These are phyloP conservation scores for Saccharomycopsis schoenii DNA, from an alignment of 805 yeast species.

Conservation along the genomic window DNA sequence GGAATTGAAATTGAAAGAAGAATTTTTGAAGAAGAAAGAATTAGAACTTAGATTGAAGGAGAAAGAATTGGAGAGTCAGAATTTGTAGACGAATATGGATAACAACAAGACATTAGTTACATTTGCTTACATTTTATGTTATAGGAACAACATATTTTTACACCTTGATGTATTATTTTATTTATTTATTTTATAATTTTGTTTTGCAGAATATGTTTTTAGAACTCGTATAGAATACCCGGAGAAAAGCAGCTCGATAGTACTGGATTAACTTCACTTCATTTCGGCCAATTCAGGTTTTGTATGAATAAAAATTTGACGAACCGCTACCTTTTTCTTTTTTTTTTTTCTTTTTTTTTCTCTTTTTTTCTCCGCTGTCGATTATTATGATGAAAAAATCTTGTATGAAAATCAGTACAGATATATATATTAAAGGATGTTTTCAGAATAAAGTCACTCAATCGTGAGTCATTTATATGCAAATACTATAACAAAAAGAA, in stretches of 20 bases:
- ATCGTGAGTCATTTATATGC: not conserved
- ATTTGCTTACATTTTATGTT: too few relatives aligned
- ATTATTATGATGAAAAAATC: too few relatives aligned
- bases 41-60: slow-evolving; percentile 63
- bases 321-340: too few relatives aligned
- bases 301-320: too few relatives aligned
- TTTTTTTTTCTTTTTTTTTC: too few relatives aligned
- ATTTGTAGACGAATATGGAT: not conserved
- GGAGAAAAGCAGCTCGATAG: not conserved
- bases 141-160: not conserved
- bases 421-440: too few relatives aligned
- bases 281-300: not conserved
- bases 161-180: not conserved
- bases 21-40: slow-evolving; percentile 65
- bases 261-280: not conserved
- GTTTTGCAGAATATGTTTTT: not conserved
- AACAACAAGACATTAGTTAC: too few relatives aligned
- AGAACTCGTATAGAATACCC: not conserved
- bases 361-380: too few relatives aligned
- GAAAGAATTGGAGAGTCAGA: slow-evolving; percentile 14
- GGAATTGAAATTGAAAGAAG: slow-evolving; percentile 66
- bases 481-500: not conserved
- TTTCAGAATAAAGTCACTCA: too few relatives aligned
- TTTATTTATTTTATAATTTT: too few relatives aligned
- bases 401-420: too few relatives aligned